Base-by-base conservation (phyloP, 2,329 filamentous ascomycete species). In the Podosphaera xanthii region DNA sequence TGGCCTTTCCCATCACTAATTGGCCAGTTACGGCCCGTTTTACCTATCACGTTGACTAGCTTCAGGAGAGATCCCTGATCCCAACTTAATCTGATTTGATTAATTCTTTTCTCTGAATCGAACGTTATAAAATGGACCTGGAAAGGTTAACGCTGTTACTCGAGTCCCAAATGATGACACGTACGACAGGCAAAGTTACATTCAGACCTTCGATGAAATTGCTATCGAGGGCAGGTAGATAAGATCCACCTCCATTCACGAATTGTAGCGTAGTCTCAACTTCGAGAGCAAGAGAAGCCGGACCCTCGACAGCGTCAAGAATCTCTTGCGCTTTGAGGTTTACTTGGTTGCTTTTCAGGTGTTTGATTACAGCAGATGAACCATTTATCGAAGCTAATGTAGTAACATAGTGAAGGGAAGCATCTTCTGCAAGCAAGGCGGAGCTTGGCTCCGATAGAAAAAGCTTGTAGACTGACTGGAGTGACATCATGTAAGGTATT, bases 1-100 rank as follows among this genome's bases (percentile, higher is more conserved):
- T 97, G 90, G 59, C 95, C 89, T 66, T 81, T 81, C 69, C 84
- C 86, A 69, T 95, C 89, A 65, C 82, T 81, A 69, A 98, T 94
- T 59, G 92, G 92, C 92, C 92, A 98, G 72, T 92, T 94, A 70
- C 85, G 86, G 60, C 87, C 87, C 59, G 85, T 84, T 69, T 83
- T 84, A 67, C 92, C 91, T 71, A 98, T 97, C 60, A 96, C 83
- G 62, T 96, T 90, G 63, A 96, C 79, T 71, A 94, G 85, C 74
- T 92, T 97, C 64, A 98, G 79, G 48, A 98, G 79, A 59, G 88
- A 85, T 62, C 83, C 90, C 72, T 98, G 92, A 70, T 98, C 92
- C 92, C 92, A 98, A 70, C 85, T 87, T 65, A 91, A 81, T 65
- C 91, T 86, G 63, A 97, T 86, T 70, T 92, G 87, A 61, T 78